Conservation (phyloP, 108 stramenopile species). For the Fragilaria radians region DNA sequence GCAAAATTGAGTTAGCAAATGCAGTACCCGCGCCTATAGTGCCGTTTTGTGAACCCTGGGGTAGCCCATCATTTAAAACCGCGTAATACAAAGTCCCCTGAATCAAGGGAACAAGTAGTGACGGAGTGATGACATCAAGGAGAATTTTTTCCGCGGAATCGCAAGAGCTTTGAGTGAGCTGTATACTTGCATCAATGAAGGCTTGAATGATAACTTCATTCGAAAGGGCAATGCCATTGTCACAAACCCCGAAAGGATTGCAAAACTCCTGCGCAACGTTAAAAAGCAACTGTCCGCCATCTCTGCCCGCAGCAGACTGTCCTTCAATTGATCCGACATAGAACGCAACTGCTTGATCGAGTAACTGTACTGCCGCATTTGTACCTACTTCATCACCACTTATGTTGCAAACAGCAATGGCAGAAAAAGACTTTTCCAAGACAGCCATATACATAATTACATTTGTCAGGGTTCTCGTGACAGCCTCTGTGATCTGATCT, state of each 20-base stretch:
- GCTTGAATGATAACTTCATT: slow-evolving; percentile 22
- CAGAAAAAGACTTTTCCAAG: slow-evolving; percentile 15
- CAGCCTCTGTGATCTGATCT: slow-evolving; percentile 22
- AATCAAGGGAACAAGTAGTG: slow-evolving; percentile 33
- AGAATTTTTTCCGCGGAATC: slow-evolving; percentile 9
- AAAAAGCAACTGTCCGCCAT: slow-evolving; percentile 26
- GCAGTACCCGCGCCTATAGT: slow-evolving; percentile 24
- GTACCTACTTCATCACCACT: not conserved
- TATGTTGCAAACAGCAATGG: slow-evolving; percentile 11
- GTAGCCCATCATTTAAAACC: slow-evolving; percentile 14
- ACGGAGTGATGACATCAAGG: slow-evolving; percentile 13
- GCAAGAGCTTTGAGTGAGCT: slow-evolving; percentile 14
- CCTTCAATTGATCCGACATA: slow-evolving; percentile 58
- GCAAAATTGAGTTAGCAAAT: slow-evolving; percentile 26
- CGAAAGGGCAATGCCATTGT: slow-evolving; percentile 7
- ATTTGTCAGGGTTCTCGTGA: slow-evolving; percentile 17
- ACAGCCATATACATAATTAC: slow-evolving; percentile 33
- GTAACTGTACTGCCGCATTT: slow-evolving; percentile 15
- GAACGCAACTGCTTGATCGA: slow-evolving; percentile 40
- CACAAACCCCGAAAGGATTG: slow-evolving; percentile 33
- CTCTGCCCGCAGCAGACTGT: not conserved
- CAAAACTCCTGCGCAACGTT: slow-evolving; percentile 37
- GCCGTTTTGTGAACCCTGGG: slow-evolving; percentile 12
- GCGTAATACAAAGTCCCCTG: slow-evolving; percentile 40
- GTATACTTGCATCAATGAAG: slow-evolving; percentile 13